Evolutionary conservation across 148 eudicot genomes (phyloP), one percentile per base, ranked within the genome.

Genomic region (Simmondsia chinensis): DNA sequence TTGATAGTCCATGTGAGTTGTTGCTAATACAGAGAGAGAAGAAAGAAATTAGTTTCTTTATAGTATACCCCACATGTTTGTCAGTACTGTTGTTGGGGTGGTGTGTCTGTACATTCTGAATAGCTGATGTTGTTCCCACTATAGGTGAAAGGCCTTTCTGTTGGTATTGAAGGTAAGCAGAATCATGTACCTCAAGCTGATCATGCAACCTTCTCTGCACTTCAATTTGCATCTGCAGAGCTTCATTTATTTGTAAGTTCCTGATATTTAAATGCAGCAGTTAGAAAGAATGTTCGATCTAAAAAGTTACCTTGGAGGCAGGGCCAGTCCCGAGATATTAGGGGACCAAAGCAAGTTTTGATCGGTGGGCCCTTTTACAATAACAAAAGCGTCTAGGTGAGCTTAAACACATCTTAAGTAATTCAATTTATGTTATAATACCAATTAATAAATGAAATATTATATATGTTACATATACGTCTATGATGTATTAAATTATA

Each of bases 191-290:
- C 96, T 87, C 96, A 39, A 87, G 88, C 72, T 87, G 96, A 54
- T 87, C 89, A 48, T 77, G 89, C 53, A 87, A 73, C 64, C 88
- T 68, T 72, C 89, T 72, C 59, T 87, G 94, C 49, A 87, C 96
- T 65, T 83, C 94, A 39, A 83, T 87, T 59, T 87, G 96, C 83
- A 87, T 83, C 42, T 82, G 77, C 72, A 87, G 70, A 17, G 96
- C 85, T 70, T 87, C 96, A 25, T 74, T 65, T 45, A 87, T 74
- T 17, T 76, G 94, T 33, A 83, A 39, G 60, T 74, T 87, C 70
- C 96, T 79, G 80, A 36, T 55, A 6, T 27, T 31, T 37, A 33
- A 19, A 39, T 40, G 15, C 11, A 34, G 35, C 24, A 9, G 30
- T 68, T 20, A 54, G 46, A 21, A 8, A 20, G 51, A 22, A 10